phyloP scores from a whole-genome alignment of 805 yeast genomes.

The Huiozyma sinensis region DNA sequence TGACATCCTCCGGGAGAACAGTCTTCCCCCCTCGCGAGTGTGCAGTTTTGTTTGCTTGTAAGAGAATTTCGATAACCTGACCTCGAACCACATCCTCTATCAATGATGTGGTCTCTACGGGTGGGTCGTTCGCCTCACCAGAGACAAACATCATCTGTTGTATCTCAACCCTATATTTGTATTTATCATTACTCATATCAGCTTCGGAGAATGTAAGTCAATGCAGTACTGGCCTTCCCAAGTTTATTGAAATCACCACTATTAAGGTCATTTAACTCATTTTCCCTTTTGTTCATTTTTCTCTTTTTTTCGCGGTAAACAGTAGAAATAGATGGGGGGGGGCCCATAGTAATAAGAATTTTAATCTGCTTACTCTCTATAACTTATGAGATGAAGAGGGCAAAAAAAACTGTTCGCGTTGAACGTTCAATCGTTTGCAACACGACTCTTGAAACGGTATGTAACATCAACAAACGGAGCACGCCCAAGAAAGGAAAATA shows the following conservation, averaged over 20 bases:
- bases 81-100: conserved; percentile 93
- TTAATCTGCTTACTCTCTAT: too few species aligned
- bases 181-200: conserved; percentile 31
- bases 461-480: too few species aligned
- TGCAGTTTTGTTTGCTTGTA: conserved; percentile 72
- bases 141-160: conserved; percentile 99
- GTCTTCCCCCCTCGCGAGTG: conserved; percentile 70
- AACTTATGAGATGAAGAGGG: too few species aligned
- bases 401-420: too few species aligned
- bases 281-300: too few species aligned
- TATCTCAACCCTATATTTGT: conserved; percentile 81
- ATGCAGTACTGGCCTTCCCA: background rate
- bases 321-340: too few species aligned
- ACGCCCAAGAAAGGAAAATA: too few species aligned
- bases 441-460: too few species aligned
- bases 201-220: background rate
- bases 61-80: conserved; percentile 78
- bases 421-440: too few species aligned
- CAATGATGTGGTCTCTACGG: conserved; percentile 80
- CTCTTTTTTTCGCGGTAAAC: too few species aligned
- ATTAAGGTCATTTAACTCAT: background rate
- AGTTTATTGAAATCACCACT: background rate
- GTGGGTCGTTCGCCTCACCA: conserved; percentile 93
- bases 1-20: conserved; percentile 85
- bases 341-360: too few species aligned